Evolutionary conservation across 306 rosid genomes (phyloP).

Genomic region (Oemleria cerasiformis): DNA sequence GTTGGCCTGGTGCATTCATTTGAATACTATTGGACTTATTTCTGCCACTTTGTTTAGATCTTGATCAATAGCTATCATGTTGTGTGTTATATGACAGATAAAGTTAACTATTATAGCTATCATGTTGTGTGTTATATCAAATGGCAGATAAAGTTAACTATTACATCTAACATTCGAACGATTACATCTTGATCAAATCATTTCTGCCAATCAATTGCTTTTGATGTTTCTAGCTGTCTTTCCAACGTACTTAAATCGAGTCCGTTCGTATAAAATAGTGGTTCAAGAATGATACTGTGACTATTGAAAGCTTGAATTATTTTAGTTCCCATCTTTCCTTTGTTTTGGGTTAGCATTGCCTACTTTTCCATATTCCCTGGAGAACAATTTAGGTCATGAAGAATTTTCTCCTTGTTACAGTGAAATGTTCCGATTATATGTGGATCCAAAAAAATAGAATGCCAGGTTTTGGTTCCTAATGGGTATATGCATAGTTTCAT

Average conservation of each 20-base stretch:
- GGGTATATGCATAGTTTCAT: not conserved
- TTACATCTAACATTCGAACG: not conserved
- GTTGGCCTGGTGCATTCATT: not conserved
- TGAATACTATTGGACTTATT: not conserved
- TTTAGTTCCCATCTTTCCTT: not conserved
- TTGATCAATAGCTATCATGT: conserved; percentile 1
- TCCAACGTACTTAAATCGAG: not conserved
- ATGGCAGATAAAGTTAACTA: not conserved
- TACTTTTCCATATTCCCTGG: not conserved
- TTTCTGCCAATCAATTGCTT: not conserved
- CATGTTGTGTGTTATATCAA: not conserved
- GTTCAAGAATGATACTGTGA: not conserved
- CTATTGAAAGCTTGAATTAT: not conserved
- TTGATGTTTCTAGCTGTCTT: not conserved
- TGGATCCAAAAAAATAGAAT: not conserved
- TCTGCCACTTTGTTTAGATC: not conserved
- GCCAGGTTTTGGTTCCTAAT: not conserved
- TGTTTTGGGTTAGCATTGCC: not conserved
- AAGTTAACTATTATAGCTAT: conserved; percentile 4
- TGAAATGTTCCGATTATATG: not conserved
- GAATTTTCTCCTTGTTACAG: not conserved
- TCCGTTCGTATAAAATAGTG: not conserved
- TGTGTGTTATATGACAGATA: not conserved
- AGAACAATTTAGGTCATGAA: not conserved
- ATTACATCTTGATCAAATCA: not conserved